A percentile compares a stretch with the other conserved stretches of the same genome.
Evolutionary conservation across 169 alveolate genomes (phyloP).

Genomic region (Plasmodium gallinaceum): DNA sequence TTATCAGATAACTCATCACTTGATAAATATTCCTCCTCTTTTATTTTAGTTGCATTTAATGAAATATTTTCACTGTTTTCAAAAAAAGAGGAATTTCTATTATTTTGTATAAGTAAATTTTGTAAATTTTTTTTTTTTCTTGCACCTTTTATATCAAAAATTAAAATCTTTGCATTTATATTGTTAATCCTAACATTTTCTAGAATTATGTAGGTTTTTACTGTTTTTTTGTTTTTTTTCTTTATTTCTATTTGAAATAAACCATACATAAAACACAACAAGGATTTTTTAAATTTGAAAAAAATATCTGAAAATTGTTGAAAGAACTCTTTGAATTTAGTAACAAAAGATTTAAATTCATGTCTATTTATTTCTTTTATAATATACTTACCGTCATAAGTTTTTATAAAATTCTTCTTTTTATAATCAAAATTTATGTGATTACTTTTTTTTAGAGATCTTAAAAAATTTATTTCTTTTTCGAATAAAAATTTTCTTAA

Average conservation of each 20-base stretch:
- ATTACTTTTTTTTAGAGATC: slow-evolving; percentile 64
- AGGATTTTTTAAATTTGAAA: slow-evolving; percentile 49
- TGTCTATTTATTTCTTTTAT: slow-evolving; percentile 69
- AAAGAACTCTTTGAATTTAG: slow-evolving; percentile 68
- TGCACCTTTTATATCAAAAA: slow-evolving; percentile 76
- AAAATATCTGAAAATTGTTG: slow-evolving; percentile 50
- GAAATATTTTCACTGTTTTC: slow-evolving; percentile 31
- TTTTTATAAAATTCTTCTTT: slow-evolving; percentile 59
- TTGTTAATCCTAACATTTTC: slow-evolving; percentile 65
- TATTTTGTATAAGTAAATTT: slow-evolving; percentile 55
- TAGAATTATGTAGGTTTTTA: slow-evolving; percentile 55
- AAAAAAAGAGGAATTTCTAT: slow-evolving; percentile 20
- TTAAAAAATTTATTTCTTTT: slow-evolving; percentile 46
- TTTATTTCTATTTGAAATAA: slow-evolving; percentile 63
- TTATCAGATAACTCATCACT: slow-evolving; percentile 36
- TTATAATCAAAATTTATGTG: slow-evolving; percentile 64
- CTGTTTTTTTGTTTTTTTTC: slow-evolving; percentile 34
- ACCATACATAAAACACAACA: slow-evolving; percentile 53
- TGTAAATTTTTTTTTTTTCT: slow-evolving; percentile 73
- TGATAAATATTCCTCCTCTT: slow-evolving; percentile 22
- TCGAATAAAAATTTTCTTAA: slow-evolving; percentile 39
- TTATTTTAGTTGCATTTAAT: slow-evolving; percentile 26
- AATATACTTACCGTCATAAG: slow-evolving; percentile 60
- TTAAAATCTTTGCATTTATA: slow-evolving; percentile 52
- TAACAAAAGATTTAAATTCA: slow-evolving; percentile 69